Conservation (phyloP, 345 rosid genomes). For the Hevea brasiliensis region DNA sequence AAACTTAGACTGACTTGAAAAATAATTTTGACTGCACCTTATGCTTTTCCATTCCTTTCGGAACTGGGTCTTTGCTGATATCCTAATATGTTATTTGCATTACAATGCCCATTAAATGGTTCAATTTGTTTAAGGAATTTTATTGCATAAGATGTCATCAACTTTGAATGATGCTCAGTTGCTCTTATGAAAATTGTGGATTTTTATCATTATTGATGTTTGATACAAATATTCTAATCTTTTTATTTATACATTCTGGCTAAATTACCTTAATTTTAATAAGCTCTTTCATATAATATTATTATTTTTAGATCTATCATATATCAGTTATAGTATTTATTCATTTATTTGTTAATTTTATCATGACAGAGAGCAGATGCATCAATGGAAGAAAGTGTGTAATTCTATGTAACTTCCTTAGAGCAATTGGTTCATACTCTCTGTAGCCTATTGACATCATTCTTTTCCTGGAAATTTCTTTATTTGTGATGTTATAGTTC, state of each 20-base stretch:
- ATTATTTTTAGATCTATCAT: neutral
- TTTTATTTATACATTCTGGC: neutral
- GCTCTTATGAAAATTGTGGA: neutral
- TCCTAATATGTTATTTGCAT: neutral
- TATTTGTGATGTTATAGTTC: constrained; percentile 16
- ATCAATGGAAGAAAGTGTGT: constrained; percentile 81
- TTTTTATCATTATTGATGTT: neutral
- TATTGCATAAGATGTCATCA: neutral
- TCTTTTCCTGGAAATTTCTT: neutral
- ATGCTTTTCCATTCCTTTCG: neutral
- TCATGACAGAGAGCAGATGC: constrained; percentile 88
- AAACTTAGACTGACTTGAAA: neutral
- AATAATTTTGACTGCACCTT: constrained; percentile 5
- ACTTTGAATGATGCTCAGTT: neutral
- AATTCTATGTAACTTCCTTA: constrained; percentile 16
- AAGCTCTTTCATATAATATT: neutral
- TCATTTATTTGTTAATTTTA: constrained; percentile 19
- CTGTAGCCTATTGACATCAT: neutral
- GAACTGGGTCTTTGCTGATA: neutral
- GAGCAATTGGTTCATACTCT: constrained; percentile 9
- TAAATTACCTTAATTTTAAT: neutral
- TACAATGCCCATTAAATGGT: neutral
- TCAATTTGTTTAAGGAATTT: neutral
- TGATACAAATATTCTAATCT: neutral
- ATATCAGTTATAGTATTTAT: neutral